Percentiles rank a stretch among this genome's conserved stretches.
Evolutionary conservation across 495 filamentous ascomycete genomes (phyloP).

Genomic region (Talaromyces adpressus): DNA sequence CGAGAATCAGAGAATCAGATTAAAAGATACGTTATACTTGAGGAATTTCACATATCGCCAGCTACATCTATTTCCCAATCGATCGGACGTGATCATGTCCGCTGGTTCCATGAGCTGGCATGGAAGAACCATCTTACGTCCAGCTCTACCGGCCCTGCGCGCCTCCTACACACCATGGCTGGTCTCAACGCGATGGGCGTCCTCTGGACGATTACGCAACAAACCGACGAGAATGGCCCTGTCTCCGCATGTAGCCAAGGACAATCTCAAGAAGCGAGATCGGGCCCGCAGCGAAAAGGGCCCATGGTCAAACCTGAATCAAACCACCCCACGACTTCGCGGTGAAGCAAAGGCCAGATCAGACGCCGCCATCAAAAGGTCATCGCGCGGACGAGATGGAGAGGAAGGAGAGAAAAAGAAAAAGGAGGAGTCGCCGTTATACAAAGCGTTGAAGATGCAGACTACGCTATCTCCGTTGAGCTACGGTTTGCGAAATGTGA

Average conservation of each 20-base stretch:
- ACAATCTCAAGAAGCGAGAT: slow-evolving; percentile 36
- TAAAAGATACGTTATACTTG: neutral
- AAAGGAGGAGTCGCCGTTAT: slow-evolving; percentile 42
- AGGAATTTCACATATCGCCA: neutral
- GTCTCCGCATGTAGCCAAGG: slow-evolving; percentile 61
- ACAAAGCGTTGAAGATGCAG: slow-evolving; percentile 95
- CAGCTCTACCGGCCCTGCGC: slow-evolving; percentile 23
- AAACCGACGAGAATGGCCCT: slow-evolving; percentile 70
- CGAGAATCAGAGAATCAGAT: neutral
- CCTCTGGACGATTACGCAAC: slow-evolving; percentile 30
- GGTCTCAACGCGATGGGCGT: slow-evolving; percentile 26
- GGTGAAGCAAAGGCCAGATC: slow-evolving; percentile 29
- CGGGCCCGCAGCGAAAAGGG: slow-evolving; percentile 36
- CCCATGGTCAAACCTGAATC: slow-evolving; percentile 76
- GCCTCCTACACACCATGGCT: slow-evolving; percentile 4
- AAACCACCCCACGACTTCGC: slow-evolving; percentile 56
- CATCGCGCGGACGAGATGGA: slow-evolving; percentile 21
- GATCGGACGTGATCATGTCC: slow-evolving; percentile 4
- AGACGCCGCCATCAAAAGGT: slow-evolving; percentile 31
- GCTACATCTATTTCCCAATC: neutral
- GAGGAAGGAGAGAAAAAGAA: slow-evolving; percentile 19
- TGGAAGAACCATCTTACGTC: slow-evolving; percentile 16
- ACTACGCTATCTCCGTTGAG: slow-evolving; percentile 63
- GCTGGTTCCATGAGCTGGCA: slow-evolving; percentile 31
- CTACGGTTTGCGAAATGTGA: slow-evolving; percentile 59